A percentile compares a stretch with the other conserved stretches of the same genome.
phyloP scores from a whole-genome alignment of 2,329 filamentous ascomycete genomes.

The Fusarium sulawesiense region DNA sequence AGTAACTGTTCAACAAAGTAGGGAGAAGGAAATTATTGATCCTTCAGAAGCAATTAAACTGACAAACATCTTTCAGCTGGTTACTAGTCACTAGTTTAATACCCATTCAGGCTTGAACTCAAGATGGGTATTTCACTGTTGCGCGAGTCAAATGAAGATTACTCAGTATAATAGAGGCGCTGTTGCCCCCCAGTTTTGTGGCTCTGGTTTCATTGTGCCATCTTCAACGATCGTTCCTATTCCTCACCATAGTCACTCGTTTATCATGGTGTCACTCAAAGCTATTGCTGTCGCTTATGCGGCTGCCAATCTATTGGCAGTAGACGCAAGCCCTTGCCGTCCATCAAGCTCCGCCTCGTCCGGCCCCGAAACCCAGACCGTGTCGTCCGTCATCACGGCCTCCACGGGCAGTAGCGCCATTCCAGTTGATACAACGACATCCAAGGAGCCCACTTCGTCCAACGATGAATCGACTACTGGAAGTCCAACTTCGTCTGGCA shows the following conservation, averaged over 20 bases:
- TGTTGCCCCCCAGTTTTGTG: neutral
- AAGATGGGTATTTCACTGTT: neutral
- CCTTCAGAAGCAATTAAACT: neutral
- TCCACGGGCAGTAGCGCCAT: neutral
- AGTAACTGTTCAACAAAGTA: neutral
- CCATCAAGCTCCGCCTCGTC: neutral
- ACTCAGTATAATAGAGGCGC: neutral
- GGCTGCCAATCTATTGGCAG: neutral
- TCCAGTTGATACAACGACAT: neutral
- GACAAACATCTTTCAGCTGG: neutral
- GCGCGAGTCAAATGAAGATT: fast-evolving
- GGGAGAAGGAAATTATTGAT: neutral
- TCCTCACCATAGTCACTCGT: constrained; percentile 1
- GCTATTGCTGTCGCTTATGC: constrained; percentile 4
- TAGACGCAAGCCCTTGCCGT: constrained; percentile 3
- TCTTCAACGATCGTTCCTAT: neutral
- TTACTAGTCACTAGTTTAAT: neutral
- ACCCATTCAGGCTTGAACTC: too few species aligned
- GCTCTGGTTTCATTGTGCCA: too few species aligned
- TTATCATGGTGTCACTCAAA: constrained; percentile 15
- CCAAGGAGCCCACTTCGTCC: fast-evolving
- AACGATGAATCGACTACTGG: neutral
- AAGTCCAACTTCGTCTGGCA: neutral
- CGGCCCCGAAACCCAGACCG: neutral
- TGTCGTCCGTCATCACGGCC: neutral